A percentile compares a stretch with the other conserved stretches of the same genome.
Conservation (phyloP, 1,284 basidiomycete species). For the Trichosporon asahii region DNA sequence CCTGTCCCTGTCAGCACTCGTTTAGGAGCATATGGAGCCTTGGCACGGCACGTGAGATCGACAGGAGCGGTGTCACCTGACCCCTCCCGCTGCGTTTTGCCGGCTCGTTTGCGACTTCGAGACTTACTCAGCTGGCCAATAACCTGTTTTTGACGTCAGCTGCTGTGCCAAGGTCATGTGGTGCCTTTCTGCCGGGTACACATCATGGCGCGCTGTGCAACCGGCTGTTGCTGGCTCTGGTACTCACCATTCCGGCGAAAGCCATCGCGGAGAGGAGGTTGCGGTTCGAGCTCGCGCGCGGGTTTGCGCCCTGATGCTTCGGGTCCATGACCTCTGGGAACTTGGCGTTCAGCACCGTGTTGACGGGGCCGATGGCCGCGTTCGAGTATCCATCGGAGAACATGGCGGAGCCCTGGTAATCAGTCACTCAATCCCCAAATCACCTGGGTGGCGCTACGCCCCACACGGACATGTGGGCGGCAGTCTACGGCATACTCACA, state of each 20-base stretch:
- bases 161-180: background rate
- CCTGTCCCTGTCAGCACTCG: background rate
- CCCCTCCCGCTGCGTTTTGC: background rate
- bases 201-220: background rate
- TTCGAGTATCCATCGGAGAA: slow-evolving; percentile 82
- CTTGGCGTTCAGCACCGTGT: slow-evolving; percentile 55
- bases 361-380: slow-evolving; percentile 72
- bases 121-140: background rate
- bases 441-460: no score
- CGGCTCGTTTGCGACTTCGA: background rate
- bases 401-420: slow-evolving; percentile 64
- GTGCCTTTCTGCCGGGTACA: background rate
- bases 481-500: background rate
- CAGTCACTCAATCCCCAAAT: background rate
- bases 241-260: slow-evolving; percentile 64
- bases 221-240: no score
- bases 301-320: background rate
- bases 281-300: slow-evolving; percentile 48
- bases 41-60: background rate
- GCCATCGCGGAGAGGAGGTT: slow-evolving; percentile 61
- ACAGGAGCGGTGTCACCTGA: background rate
- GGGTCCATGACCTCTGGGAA: slow-evolving; percentile 1
- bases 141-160: slow-evolving; percentile 1
- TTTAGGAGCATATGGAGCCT: background rate
- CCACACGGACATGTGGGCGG: no score